Evolutionary conservation across 768 basidiomycete species (phyloP).

Genomic region (Pleurotus pulmonarius): DNA sequence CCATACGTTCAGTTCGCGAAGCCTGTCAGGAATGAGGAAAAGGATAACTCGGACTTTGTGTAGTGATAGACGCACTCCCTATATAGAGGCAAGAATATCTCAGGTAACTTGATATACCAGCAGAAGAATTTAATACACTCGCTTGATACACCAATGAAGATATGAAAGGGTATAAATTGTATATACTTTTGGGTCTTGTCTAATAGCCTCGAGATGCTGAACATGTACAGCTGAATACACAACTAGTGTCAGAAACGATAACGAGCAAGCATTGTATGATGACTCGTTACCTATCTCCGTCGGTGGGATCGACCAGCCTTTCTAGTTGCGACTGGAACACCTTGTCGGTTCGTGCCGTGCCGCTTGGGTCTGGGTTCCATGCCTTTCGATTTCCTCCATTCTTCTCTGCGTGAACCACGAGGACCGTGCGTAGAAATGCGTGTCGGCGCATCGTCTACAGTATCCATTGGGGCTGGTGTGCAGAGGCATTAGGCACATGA

Average conservation of each 20-base stretch:
- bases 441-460: constrained; percentile 39
- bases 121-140: too few relatives aligned
- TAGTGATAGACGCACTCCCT: not conserved
- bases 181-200: not conserved
- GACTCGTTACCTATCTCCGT: constrained; percentile 45
- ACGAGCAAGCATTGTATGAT: too few relatives aligned
- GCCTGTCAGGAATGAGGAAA: constrained; percentile 3
- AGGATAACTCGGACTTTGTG: constrained; percentile 8
- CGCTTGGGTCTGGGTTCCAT: constrained; percentile 46
- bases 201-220: too few relatives aligned
- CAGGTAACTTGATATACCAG: too few relatives aligned
- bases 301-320: constrained; percentile 71
- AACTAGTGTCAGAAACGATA: too few relatives aligned
- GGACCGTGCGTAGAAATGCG: constrained; percentile 80
- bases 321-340: constrained; percentile 51
- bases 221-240: too few relatives aligned
- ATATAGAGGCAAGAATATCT: too few relatives aligned
- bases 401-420: constrained; percentile 70
- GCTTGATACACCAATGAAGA: too few relatives aligned
- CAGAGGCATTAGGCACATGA: constrained; percentile 13
- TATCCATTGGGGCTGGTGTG: constrained; percentile 46
- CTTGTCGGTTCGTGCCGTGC: constrained; percentile 65
- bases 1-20: constrained; percentile 3
- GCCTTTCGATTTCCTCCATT: constrained; percentile 83
- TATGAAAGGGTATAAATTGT: not conserved